These are phyloP conservation scores for Salix viminalis DNA, from an alignment of 345 rosid genomes.

Conservation along the genomic window DNA sequence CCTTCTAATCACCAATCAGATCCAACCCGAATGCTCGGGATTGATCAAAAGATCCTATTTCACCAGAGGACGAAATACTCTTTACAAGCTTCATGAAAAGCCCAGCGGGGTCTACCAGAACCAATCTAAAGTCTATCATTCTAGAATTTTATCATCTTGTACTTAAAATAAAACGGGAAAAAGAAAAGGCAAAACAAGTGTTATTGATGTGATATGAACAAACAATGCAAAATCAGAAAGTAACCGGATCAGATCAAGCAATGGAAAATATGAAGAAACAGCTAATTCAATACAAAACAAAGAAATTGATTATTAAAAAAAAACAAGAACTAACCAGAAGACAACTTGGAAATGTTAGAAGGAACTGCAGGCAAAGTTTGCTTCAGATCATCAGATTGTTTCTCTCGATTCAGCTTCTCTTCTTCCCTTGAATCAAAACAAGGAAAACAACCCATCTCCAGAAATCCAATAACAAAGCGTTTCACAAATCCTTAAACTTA, in stretches of 20 bases:
- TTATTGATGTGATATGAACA: background rate
- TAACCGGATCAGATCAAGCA: constrained; percentile 48
- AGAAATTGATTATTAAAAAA: constrained; percentile 5
- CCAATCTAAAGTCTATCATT: constrained; percentile 13
- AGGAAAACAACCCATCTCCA: constrained; percentile 84
- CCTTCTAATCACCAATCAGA: constrained; percentile 26
- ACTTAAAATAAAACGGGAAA: background rate
- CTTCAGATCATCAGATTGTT: constrained; percentile 50
- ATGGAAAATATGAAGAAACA: background rate
- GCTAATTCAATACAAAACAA: background rate
- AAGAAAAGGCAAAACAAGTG: too few species aligned
- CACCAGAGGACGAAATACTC: background rate
- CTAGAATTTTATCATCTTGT: background rate
- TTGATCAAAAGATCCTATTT: constrained; percentile 35
- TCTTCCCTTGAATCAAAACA: constrained; percentile 88
- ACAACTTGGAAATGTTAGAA: constrained; percentile 54
- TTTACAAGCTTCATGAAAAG: constrained; percentile 15
- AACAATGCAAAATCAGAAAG: constrained; percentile 8
- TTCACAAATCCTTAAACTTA: constrained; percentile 10
- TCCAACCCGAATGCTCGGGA: constrained; percentile 23
- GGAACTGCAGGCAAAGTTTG: constrained; percentile 46
- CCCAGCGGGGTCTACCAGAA: constrained; percentile 19
- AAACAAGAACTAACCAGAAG: constrained; percentile 56
- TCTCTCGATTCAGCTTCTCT: constrained; percentile 62
- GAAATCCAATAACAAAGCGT: constrained; percentile 11